Percentiles rank a stretch among this genome's conserved stretches.
These are phyloP conservation scores for Penicillium brasilianum DNA, from an alignment of 2,329 filamentous ascomycete genomes.

Conservation along the genomic window DNA sequence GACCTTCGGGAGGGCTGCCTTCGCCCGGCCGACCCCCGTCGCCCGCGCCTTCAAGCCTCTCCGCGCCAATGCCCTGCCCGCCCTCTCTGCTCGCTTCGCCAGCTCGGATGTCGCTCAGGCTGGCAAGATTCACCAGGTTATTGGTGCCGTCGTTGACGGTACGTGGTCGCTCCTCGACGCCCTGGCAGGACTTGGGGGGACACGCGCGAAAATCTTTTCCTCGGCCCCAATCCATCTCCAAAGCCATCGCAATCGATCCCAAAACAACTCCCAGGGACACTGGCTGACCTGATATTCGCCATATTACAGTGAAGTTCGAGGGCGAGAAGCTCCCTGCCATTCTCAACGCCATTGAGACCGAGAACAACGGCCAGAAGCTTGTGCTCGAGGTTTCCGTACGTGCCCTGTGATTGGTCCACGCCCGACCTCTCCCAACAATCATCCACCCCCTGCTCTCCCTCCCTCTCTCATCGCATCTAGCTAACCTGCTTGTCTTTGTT, in stretches of 20 bases:
- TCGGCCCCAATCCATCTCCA: conserved; percentile 45
- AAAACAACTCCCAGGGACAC: conserved; percentile 27
- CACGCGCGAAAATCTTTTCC: conserved; percentile 50
- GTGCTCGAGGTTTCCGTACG: conserved; percentile 95
- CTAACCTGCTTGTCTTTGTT: conserved; percentile 31
- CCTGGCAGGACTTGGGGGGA: conserved; percentile 29
- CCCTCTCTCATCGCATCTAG: conserved; percentile 5
- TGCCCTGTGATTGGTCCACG: conserved; percentile 33
- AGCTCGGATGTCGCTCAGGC: conserved; percentile 61
- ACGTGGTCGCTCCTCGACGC: conserved; percentile 51
- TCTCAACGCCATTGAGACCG: conserved; percentile 92
- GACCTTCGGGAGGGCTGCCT: conserved; percentile 65
- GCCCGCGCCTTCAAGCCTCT: conserved; percentile 62
- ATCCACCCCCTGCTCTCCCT: background rate
- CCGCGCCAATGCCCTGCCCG: conserved; percentile 63
- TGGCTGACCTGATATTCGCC: conserved; percentile 39
- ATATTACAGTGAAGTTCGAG: conserved; percentile 87
- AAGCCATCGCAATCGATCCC: conserved; percentile 37
- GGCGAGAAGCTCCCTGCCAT: conserved; percentile 90
- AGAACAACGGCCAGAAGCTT: conserved; percentile 92
- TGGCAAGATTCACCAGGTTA: conserved; percentile 79
- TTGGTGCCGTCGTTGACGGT: conserved; percentile 99
- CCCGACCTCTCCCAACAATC: conserved; percentile 17
- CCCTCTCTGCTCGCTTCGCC: conserved; percentile 66
- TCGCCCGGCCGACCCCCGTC: conserved; percentile 61